Evolutionary conservation across 2,329 filamentous ascomycete genomes (phyloP), one percentile per base, ranked within the genome.

Genomic region (Clarireedia homoeocarpa): DNA sequence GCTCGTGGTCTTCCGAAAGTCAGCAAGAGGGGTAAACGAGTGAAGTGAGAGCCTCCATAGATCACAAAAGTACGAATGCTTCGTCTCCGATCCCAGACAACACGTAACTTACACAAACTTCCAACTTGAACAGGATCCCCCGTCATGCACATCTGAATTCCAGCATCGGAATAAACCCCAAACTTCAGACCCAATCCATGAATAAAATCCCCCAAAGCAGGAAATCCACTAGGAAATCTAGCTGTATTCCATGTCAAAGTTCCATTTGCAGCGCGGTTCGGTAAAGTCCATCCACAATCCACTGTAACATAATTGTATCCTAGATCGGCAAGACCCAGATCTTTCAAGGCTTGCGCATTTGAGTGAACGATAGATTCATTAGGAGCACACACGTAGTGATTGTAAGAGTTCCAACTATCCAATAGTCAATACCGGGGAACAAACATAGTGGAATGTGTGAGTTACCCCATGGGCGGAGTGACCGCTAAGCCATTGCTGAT

Each of bases 221-320:
- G 70, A 57, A 76, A 71, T 2, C 72, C 72, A 26, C 68, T 70
- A 0, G 74, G 75, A 38, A 77, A 77, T 1, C 67, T 62, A 0
- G 64, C 70, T 3, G 67, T 61, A 49, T 76, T 75, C 67, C 71
- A 76, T 12, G 71, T 72, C 38, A 77, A 61, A 7, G 63, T 69
- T 9, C 72, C 73, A 47, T 72, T 65, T 0, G 63, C 57, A 38
- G 70, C 57, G 40, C 66, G 56, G 40, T 63, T 45, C n/a, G 61
- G 64, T 15, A 65, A 42, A 15, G 63, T 71, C 78, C 77, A 81
- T 5, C 78, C 77, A 61, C 77, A 80, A 61, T 81, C 78, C 0
- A 74, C 71, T 0, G 74, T 76, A 15, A 79, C 74, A 59, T 73
- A 75, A 17, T 71, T 71, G 61, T 81, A 81, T 9, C 78, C 77